Base-by-base conservation (phyloP, 331 rosid genomes). In the Telfairia occidentalis region DNA sequence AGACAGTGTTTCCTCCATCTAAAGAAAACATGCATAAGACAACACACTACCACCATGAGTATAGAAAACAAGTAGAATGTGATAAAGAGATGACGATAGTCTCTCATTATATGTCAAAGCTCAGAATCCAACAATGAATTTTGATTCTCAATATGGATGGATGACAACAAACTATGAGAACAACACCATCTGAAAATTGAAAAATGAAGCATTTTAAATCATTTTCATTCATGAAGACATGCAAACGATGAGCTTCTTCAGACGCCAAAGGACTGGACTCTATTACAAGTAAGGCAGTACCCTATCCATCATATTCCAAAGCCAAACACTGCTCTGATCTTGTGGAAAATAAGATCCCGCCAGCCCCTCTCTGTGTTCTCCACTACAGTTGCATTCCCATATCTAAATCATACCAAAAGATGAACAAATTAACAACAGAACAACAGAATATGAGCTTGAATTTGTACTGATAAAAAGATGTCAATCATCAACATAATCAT, bases 281-380 rank as follows among this genome's bases (percentile, higher is more conserved):
- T 19, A 49, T 35, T 71, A 71, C 0, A 40, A 16, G 12, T 63
- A 63, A 30, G 21, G 18, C 7, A 18, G 50, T 64, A 66, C 19
- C 34, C 52, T 66, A 63, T n/a, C n/a, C n/a, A n/a, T 90, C 82
- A 94, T 77, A 94, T 85, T 75, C 98, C 97, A 71, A 95, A 95
- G 45, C 97, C 92, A 80, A 95, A 95, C 58, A 87, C 98, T 3
- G 93, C 97, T 49, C 92, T 85, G 71, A 95, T 91, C 90, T 86
- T 86, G 60, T 91, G 95, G 85, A 91, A 95, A 9, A 94, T 91
- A 24, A 86, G 97, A 80, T 91, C 98, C 84, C 96, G 85, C 98
- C 96, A 95, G 50, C 98, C 98, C 79, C 96, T 88, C 79, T 95
- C 96, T 0, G 96, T 95, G 80, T 95, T 95, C 93, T 95, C 98